Percentiles rank a stretch among this genome's conserved stretches.
phyloP scores from a whole-genome alignment of 75 land plant genomes.

The Isoetes taiwanensis region DNA sequence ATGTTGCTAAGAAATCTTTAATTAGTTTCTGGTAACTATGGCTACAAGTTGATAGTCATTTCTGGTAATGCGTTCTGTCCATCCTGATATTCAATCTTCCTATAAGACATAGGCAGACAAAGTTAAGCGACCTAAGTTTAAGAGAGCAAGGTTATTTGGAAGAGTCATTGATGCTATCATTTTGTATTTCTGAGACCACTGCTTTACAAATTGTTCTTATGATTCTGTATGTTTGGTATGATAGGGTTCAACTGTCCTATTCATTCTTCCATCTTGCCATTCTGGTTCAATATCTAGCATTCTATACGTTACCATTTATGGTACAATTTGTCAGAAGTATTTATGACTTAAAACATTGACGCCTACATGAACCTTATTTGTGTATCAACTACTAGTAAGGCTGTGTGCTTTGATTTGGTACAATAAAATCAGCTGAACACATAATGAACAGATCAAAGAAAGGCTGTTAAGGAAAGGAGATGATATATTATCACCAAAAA shows the following conservation, averaged over 20 bases:
- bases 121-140: too few relatives aligned
- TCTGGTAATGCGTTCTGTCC: too few relatives aligned
- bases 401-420: not conserved
- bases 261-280: not conserved
- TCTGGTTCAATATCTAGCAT: not conserved
- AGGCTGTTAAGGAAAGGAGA: conserved; percentile 8
- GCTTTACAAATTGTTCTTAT: too few relatives aligned
- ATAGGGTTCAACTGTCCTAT: too few relatives aligned
- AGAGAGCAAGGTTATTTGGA: too few relatives aligned
- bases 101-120: too few relatives aligned
- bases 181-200: too few relatives aligned
- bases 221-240: too few relatives aligned
- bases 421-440: not conserved
- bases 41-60: too few relatives aligned
- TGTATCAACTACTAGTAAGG: not conserved
- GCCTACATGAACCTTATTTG: not conserved
- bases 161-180: too few relatives aligned
- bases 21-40: too few relatives aligned
- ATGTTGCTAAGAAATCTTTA: not conserved
- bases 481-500: conserved; percentile 3
- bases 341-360: not conserved
- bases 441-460: conserved; percentile 2
- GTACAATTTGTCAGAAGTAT: not conserved
- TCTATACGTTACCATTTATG: not conserved
- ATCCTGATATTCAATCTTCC: too few relatives aligned